A percentile compares a stretch with the other conserved stretches of the same genome.
These are phyloP conservation scores for Colletotrichum musae DNA, from an alignment of 2,329 filamentous ascomycete species.

Conservation along the genomic window DNA sequence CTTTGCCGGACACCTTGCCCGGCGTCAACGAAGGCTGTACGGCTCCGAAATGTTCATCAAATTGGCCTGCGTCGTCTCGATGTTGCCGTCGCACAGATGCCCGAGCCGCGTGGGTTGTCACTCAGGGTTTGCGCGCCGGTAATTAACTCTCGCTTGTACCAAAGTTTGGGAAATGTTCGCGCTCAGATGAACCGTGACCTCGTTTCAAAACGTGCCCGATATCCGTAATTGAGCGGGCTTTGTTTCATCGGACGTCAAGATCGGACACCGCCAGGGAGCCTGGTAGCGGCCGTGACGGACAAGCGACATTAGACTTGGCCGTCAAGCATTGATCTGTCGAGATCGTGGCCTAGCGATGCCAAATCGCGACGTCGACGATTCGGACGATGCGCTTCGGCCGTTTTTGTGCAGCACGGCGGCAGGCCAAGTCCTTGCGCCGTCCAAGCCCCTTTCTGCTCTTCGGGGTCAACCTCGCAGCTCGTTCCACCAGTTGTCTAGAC, in stretches of 20 bases:
- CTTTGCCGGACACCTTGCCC: neutral
- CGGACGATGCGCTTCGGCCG: constrained; percentile 1
- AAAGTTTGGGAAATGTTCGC: constrained; percentile 13
- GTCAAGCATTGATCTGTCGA: neutral
- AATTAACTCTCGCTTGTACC: neutral
- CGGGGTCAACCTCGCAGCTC: constrained; percentile 4
- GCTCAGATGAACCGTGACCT: constrained; percentile 30
- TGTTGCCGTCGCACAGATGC: constrained; percentile 1
- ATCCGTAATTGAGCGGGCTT: constrained; percentile 5
- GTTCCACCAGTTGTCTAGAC: constrained; percentile 13
- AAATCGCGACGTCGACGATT: neutral
- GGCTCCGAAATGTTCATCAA: neutral
- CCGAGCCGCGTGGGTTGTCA: neutral
- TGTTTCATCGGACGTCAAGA: constrained; percentile 35
- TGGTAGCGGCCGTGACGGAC: neutral
- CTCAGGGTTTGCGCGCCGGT: constrained; percentile 12
- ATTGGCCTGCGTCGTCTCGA: neutral
- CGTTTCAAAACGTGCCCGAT: constrained; percentile 30
- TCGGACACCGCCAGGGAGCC: constrained; percentile 25
- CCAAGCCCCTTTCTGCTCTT: constrained; percentile 7
- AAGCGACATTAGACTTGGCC: constrained; percentile 1
- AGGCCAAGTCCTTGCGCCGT: neutral
- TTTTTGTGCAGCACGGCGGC: neutral
- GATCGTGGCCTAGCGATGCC: neutral
- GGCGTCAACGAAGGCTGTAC: neutral